Percentiles rank a stretch among this genome's conserved stretches.
Evolutionary conservation across 2,329 filamentous ascomycete genomes (phyloP).

Genomic region (Sordariomycetes sp.): DNA sequence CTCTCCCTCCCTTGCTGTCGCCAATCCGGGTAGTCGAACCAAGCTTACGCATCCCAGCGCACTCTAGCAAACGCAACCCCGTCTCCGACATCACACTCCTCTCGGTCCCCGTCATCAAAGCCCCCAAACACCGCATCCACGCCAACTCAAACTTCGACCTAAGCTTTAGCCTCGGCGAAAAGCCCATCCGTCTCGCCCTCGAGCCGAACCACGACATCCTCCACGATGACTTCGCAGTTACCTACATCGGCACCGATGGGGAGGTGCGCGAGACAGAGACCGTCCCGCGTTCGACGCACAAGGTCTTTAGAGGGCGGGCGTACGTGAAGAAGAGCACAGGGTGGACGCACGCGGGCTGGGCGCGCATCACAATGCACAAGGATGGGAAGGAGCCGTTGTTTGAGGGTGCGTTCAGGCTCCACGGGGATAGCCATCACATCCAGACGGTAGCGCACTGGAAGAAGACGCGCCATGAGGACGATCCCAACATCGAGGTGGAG

Average conservation of each 20-base stretch:
- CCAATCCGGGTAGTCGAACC: constrained; percentile 9
- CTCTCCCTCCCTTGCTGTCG: background rate
- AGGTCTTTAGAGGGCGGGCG: constrained; percentile 73
- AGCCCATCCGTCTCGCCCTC: constrained; percentile 67
- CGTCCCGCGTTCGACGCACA: constrained; percentile 65
- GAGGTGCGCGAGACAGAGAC: constrained; percentile 54
- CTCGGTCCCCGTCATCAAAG: constrained; percentile 68
- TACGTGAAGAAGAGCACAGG: constrained; percentile 55
- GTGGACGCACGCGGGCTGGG: constrained; percentile 82
- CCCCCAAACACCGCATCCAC: constrained; percentile 69
- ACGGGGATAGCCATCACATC: constrained; percentile 79
- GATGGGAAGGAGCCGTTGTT: constrained; percentile 78
- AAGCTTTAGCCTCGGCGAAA: constrained; percentile 63
- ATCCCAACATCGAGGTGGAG: constrained; percentile 58
- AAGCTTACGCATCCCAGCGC: constrained; percentile 34
- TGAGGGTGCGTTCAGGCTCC: constrained; percentile 77
- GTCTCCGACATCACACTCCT: constrained; percentile 65
- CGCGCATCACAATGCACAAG: constrained; percentile 65
- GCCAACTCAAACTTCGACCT: constrained; percentile 79
- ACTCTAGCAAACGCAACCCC: constrained; percentile 68
- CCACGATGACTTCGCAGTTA: constrained; percentile 63
- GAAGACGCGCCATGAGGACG: constrained; percentile 59
- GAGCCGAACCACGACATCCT: constrained; percentile 90
- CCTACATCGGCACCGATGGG: constrained; percentile 65
- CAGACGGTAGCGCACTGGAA: constrained; percentile 67